Evolutionary conservation across 129 eudicot species (phyloP), one percentile per base, ranked within the genome.

Genomic region (Flaveria robusta): DNA sequence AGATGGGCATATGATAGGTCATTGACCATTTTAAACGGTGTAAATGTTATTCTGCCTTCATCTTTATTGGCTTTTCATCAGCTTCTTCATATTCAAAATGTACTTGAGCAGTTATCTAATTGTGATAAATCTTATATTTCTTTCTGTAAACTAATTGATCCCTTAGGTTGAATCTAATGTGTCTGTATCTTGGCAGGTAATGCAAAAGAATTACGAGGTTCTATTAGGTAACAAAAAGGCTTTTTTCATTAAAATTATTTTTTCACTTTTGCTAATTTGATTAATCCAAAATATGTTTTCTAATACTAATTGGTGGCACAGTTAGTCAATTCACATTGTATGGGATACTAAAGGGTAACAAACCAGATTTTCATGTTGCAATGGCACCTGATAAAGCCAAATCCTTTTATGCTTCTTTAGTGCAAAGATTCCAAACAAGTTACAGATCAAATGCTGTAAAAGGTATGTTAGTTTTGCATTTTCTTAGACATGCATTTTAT

Each of bases 281-380:
- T 24, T 13, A 4, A 75, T 6, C 24, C 10, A 65, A 62, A 27
- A 13, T 54, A n/a, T 70, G 55, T 52, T 51, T 73, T 62, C 52
- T 72, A 20, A 75, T 63, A 49, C 23, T 81, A 22, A 71, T 52
- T 83, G 66, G 51, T 85, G 75, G 75, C 13, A 72, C 90, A 89
- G 98, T 94, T 74, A 94, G 98, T 83, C 98, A 94, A 68, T 94
- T 94, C 80, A 94, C 98, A 19, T 81, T 91, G 34, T 94, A 85
- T 60, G 98, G 98, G 79, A 80, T 88, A 63, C 73, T 94, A 71
- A 94, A 94, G 90, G 98, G 98, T 58, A 94, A 94, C 87, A 94
- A 94, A 79, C 98, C 98, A 9, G 98, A 94, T 94, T 94, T 94
- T 86, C 98, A 94, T 80, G 87, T 91, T 75, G 97, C 98, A 54